Evolutionary conservation across 768 basidiomycete genomes (phyloP).

Genomic region (Lactifluus piperatus): DNA sequence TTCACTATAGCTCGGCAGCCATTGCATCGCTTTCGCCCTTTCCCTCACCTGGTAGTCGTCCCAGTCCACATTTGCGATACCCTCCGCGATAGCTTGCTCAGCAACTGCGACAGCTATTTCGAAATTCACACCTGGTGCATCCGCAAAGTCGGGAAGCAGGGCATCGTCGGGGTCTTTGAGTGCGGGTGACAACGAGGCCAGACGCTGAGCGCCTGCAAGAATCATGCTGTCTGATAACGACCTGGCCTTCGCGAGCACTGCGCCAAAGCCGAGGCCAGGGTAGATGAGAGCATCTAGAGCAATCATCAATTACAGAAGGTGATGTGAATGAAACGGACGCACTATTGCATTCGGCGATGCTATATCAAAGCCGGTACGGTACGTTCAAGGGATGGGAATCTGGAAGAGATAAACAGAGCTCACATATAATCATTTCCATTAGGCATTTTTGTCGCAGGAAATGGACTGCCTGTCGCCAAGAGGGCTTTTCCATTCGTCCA

Average conservation of each 20-base stretch:
- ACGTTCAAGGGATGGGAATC: not conserved
- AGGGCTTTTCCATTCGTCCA: slow-evolving; percentile 80
- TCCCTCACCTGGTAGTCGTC: slow-evolving; percentile 46
- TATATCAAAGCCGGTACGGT: slow-evolving; percentile 22
- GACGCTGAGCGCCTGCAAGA: slow-evolving; percentile 64
- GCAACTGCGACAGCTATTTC: slow-evolving; percentile 80
- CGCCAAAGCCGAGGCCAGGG: slow-evolving; percentile 78
- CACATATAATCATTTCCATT: slow-evolving; percentile 60
- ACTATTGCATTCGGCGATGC: slow-evolving; percentile 71
- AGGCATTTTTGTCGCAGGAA: slow-evolving; percentile 60
- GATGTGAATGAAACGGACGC: slow-evolving; percentile 14
- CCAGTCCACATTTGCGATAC: slow-evolving; percentile 52
- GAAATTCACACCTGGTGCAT: slow-evolving; percentile 66
- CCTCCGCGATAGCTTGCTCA: slow-evolving; percentile 69
- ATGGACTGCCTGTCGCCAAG: slow-evolving; percentile 79
- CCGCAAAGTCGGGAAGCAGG: slow-evolving; percentile 67
- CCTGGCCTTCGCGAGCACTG: slow-evolving; percentile 57
- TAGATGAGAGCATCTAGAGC: slow-evolving; percentile 63
- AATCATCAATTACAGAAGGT: not conserved
- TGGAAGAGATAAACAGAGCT: slow-evolving; percentile 22
- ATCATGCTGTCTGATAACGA: slow-evolving; percentile 81
- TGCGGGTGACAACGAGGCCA: slow-evolving; percentile 71
- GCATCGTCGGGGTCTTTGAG: slow-evolving; percentile 59
- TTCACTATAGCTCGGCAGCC: slow-evolving; percentile 57
- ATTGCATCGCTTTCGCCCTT: slow-evolving; percentile 41